Evolutionary conservation across 306 rosid species (phyloP).

Genomic region (Potentilla sterilis): DNA sequence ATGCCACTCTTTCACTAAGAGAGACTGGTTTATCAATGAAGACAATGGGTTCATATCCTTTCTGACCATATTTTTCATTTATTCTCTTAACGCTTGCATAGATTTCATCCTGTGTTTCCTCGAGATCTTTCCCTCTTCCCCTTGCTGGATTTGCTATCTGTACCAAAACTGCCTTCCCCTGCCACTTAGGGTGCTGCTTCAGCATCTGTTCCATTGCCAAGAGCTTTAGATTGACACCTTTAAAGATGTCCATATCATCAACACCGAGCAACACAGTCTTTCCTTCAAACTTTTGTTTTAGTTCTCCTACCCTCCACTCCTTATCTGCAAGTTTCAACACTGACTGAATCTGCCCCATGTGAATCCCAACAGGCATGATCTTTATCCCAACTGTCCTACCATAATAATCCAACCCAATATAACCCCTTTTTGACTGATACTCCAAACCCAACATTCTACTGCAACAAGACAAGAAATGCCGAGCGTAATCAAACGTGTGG

Average conservation of each 20-base stretch:
- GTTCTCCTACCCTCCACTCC: slow-evolving; percentile 55
- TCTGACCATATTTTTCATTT: slow-evolving; percentile 38
- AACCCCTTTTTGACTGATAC: slow-evolving; percentile 69
- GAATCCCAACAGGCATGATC: slow-evolving; percentile 70
- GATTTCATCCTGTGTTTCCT: slow-evolving; percentile 54
- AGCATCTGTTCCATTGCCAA: slow-evolving; percentile 66
- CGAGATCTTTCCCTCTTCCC: slow-evolving; percentile 59
- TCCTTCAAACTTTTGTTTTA: slow-evolving; percentile 46
- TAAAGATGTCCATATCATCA: slow-evolving; percentile 62
- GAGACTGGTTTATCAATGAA: slow-evolving; percentile 51
- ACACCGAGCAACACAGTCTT: slow-evolving; percentile 56
- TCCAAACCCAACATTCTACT: slow-evolving; percentile 68
- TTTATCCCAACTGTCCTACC: slow-evolving; percentile 67
- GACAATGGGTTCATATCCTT: slow-evolving; percentile 50
- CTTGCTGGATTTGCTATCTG: slow-evolving; percentile 66
- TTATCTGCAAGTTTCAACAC: slow-evolving; percentile 49
- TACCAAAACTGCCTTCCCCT: slow-evolving; percentile 49
- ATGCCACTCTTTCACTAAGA: slow-evolving; percentile 51
- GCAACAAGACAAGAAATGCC: slow-evolving; percentile 72
- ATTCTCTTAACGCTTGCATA: slow-evolving; percentile 42
- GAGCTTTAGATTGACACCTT: slow-evolving; percentile 56
- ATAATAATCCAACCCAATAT: slow-evolving; percentile 66
- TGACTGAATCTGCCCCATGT: slow-evolving; percentile 64
- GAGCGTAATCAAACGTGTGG: slow-evolving; percentile 70
- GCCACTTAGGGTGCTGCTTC: slow-evolving; percentile 55